A percentile compares a stretch with the other conserved stretches of the same genome.
Evolutionary conservation across 768 basidiomycete species (phyloP).

Genomic region (Clitopilus passeckerianus): DNA sequence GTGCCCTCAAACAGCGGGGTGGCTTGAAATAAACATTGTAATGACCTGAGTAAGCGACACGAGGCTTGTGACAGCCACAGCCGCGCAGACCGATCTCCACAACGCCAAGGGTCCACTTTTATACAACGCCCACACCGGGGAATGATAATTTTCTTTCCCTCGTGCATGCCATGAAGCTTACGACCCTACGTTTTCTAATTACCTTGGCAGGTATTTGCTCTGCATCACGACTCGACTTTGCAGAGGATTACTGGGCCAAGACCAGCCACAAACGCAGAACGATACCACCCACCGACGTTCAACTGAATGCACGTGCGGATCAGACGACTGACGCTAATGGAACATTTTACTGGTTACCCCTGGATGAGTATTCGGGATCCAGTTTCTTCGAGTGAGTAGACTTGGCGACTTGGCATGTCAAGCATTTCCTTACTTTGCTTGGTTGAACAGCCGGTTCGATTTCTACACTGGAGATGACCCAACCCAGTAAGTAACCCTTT

Average conservation of each 20-base stretch:
- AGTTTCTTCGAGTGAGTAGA: constrained; percentile 65
- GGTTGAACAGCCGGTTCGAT: constrained; percentile 39
- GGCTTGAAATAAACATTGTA: background rate
- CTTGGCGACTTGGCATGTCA: background rate
- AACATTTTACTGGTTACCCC: constrained; percentile 56
- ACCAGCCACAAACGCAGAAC: background rate
- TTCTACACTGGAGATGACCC: constrained; percentile 64
- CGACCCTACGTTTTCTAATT: background rate
- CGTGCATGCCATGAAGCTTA: background rate
- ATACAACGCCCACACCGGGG: background rate
- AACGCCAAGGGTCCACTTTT: background rate
- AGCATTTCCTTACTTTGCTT: constrained; percentile 3
- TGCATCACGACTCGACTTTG: background rate
- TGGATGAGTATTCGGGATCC: constrained; percentile 62
- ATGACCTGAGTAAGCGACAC: background rate
- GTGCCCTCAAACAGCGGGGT: background rate
- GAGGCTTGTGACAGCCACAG: background rate
- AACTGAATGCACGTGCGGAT: constrained; percentile 16
- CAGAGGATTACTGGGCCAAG: background rate
- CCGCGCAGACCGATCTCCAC: background rate
- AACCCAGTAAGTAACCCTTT: constrained; percentile 46
- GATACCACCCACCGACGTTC: constrained; percentile 3
- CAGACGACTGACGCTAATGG: constrained; percentile 40
- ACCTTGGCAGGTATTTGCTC: background rate
- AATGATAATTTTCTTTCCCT: background rate